phyloP scores from a whole-genome alignment of 31 red algal genomes.

The Porphyra umbilicalis region DNA sequence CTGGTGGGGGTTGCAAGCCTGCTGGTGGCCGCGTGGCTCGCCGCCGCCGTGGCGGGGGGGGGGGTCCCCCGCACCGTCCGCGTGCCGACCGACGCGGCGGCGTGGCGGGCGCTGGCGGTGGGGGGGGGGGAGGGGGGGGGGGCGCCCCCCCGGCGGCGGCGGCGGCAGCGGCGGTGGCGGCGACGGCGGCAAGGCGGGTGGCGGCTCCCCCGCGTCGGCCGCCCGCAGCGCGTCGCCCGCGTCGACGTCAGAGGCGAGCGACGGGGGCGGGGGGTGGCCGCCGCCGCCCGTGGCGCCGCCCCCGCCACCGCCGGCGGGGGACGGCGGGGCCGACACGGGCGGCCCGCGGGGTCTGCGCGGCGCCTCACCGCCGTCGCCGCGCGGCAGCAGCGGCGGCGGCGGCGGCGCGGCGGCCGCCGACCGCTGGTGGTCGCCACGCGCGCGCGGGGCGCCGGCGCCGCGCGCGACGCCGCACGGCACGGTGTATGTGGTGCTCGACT shows the following conservation, averaged over 20 bases:
- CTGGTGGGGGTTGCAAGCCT: background rate
- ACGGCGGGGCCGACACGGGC: background rate
- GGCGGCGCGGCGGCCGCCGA: background rate
- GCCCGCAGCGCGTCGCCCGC: background rate
- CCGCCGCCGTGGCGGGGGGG: background rate
- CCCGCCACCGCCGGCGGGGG: background rate
- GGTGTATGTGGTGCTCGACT: background rate
- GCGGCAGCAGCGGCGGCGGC: background rate
- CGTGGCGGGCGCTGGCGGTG: background rate
- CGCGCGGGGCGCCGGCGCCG: too few relatives aligned
- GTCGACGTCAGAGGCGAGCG: too few relatives aligned
- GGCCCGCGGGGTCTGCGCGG: background rate
- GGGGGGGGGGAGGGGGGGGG: background rate
- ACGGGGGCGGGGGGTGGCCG: background rate
- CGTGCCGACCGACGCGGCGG: background rate
- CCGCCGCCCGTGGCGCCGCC: background rate
- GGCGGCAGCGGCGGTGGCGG: background rate
- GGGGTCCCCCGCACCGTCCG: background rate
- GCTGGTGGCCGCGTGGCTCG: background rate
- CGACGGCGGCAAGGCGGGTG: background rate
- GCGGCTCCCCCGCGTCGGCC: background rate
- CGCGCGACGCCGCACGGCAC: background rate
- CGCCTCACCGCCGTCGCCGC: background rate
- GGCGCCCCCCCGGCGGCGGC: background rate
- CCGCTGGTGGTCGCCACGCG: too few relatives aligned